Conservation (phyloP, 1,284 basidiomycete genomes). For the Schizophyllum commune region DNA sequence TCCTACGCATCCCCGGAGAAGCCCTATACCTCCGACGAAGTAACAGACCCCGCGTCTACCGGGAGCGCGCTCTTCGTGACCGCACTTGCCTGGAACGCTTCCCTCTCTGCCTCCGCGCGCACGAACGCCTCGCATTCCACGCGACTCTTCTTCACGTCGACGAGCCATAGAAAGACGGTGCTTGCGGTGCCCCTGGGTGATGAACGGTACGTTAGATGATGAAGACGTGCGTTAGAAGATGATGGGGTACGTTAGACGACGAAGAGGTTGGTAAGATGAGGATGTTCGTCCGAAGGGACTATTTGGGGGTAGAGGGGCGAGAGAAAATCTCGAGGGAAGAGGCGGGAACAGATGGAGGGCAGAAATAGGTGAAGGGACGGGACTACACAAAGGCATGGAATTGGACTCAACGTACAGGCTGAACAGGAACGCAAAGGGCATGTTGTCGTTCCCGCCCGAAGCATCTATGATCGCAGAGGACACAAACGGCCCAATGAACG, state of each 20-base stretch:
- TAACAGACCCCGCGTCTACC: too few species aligned
- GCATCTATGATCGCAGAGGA: conserved; percentile 69
- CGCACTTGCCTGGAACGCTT: conserved; percentile 32
- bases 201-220: conserved; percentile 1
- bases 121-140: conserved; percentile 60
- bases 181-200: conserved; percentile 49
- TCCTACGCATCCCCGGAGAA: too few species aligned
- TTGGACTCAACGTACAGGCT: conserved; percentile 41
- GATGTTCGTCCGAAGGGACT: too few species aligned
- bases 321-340: too few species aligned
- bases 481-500: conserved; percentile 77
- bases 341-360: too few species aligned
- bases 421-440: conserved; percentile 78
- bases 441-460: conserved; percentile 65
- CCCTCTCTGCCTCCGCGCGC: conserved; percentile 42
- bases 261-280: too few species aligned
- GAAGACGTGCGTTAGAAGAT: background rate
- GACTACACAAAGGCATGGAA: too few species aligned
- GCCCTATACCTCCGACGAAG: too few species aligned
- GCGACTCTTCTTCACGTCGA: conserved; percentile 66
- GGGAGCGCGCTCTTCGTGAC: background rate
- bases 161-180: conserved; percentile 56
- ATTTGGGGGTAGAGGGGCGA: too few species aligned
- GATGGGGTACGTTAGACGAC: too few species aligned
- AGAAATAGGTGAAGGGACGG: too few species aligned